Evolutionary conservation across 305 asterid genomes (phyloP).

Genomic region (Fraxinus latifolia): DNA sequence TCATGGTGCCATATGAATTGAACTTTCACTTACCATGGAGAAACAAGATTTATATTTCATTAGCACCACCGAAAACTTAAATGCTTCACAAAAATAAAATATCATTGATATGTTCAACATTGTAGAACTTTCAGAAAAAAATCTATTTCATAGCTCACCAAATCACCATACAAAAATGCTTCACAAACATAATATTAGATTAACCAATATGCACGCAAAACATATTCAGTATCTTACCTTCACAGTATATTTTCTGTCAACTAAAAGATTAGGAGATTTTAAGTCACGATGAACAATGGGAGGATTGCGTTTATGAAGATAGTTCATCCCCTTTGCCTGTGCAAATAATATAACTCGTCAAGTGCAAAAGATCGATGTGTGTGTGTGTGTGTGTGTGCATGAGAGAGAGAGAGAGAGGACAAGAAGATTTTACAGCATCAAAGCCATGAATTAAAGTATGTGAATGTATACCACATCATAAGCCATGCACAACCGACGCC

Average conservation of each 20-base stretch:
- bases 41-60: background rate
- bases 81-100: background rate
- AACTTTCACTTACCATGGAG: background rate
- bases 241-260: constrained; percentile 89
- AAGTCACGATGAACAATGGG: constrained; percentile 88
- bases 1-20: background rate
- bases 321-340: constrained; percentile 95
- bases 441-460: constrained; percentile 4
- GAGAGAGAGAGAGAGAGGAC: background rate
- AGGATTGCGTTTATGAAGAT: constrained; percentile 82
- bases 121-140: background rate
- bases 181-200: background rate
- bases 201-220: background rate
- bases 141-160: background rate
- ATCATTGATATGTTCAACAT: background rate
- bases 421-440: background rate
- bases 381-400: background rate
- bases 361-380: constrained; percentile 11
- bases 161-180: constrained; percentile 1
- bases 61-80: background rate
- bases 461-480: constrained; percentile 71
- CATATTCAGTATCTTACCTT: constrained; percentile 54
- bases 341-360: constrained; percentile 20
- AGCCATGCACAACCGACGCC: constrained; percentile 91
- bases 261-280: constrained; percentile 95